Evolutionary conservation across 345 rosid genomes (phyloP), one percentile per base, ranked within the genome.

Genomic region (Citrus inodora): DNA sequence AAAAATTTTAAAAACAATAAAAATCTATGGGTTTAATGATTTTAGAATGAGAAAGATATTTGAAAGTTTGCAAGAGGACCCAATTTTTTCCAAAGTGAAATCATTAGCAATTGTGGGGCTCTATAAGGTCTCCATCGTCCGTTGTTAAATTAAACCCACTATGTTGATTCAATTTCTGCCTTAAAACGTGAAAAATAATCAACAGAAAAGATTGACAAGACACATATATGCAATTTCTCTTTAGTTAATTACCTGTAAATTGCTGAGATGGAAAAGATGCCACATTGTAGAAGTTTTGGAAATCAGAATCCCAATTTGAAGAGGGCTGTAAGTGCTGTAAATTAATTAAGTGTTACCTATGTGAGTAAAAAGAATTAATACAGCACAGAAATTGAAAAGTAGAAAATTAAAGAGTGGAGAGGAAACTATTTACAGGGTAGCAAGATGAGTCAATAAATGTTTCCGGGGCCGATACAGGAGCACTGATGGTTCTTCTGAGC

Each of bases 291-390:
- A 88, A 88, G 83, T 87, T 89, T 35, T 88, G 95, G 48, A 88
- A 79, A 79, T 89, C 91, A 74, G 84, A 85, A 85, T 90, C 90
- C 97, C 97, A 96, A 61, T 82, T 76, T 25, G 89, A 68, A 74
- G 88, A 74, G 59, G 88, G 79, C 78, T 88, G 89, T 56, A 85
- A 73, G 81, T 87, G 93, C 89, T 93, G 91, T 83, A n/a, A 27
- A n/a, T 48, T 16, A 70, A 66, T 53, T 53, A 4, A 53, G 22
- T 53, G 71, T 35, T 10, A 66, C 17, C 38, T 3, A 67, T 27
- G 37, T 73, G 7, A 55, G 37, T 42, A 62, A 75, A 74, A 46
- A 66, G 16, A 25, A 63, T 33, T 30, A 28, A 25, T 25, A 21
- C 37, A 24, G 22, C 35, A 11, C 17, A 61, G 68, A 61, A 24